These are phyloP conservation scores for Tylopilus cervinicoccineus DNA, from an alignment of 768 basidiomycete genomes.

Conservation along the genomic window DNA sequence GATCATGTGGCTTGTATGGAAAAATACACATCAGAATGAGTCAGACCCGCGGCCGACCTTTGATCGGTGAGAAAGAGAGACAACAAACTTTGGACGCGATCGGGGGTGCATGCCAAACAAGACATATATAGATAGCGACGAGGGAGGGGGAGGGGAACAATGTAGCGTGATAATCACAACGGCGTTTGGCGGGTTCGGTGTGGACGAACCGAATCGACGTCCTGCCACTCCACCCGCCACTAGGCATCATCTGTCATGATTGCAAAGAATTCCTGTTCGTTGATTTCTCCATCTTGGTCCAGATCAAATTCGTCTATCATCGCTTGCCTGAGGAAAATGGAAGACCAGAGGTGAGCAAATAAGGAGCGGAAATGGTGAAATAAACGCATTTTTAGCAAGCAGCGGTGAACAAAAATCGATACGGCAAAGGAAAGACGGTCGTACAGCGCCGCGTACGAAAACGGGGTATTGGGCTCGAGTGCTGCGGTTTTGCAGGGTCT, in stretches of 20 bases:
- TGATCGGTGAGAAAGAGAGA: conserved; percentile 21
- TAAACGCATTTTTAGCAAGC: conserved; percentile 15
- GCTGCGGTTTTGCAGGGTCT: conserved; percentile 19
- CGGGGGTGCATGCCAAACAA: conserved; percentile 16
- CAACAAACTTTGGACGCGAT: conserved; percentile 13
- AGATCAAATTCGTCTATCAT: conserved; percentile 99
- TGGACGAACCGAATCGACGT: background rate
- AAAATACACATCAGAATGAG: conserved; percentile 8
- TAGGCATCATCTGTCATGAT: conserved; percentile 95
- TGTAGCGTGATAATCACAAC: conserved; percentile 9
- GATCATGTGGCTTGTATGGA: conserved; percentile 20
- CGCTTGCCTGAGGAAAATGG: conserved; percentile 68
- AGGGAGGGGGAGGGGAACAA: background rate
- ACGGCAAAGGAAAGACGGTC: conserved; percentile 14
- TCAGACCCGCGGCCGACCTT: conserved; percentile 10
- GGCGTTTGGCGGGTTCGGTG: background rate
- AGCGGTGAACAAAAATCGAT: conserved; percentile 24
- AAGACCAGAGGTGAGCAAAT: conserved; percentile 32
- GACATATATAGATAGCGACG: conserved; percentile 20
- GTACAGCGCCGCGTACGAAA: conserved; percentile 25
- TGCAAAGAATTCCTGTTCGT: conserved; percentile 91
- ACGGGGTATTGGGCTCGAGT: conserved; percentile 25
- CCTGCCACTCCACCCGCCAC: background rate
- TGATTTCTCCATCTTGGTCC: conserved; percentile 97
- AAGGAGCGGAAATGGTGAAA: conserved; percentile 14